A percentile compares a stretch with the other conserved stretches of the same genome.
phyloP scores from a whole-genome alignment of 2,329 filamentous ascomycete genomes.

The Aspergillus sp. region DNA sequence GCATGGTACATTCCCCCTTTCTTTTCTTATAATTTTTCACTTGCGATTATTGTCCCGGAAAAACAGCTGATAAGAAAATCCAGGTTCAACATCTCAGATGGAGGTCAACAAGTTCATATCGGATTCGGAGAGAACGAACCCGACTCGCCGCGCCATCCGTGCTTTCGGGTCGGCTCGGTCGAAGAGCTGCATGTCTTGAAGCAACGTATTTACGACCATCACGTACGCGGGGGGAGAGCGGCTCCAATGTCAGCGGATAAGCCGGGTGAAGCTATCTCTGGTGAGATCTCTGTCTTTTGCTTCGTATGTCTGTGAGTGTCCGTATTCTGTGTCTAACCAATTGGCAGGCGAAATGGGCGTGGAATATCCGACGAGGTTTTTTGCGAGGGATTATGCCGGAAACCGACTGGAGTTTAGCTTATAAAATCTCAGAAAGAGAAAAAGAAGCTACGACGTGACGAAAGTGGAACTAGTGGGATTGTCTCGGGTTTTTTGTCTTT shows the following conservation, averaged over 20 bases:
- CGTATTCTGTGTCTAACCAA: constrained; percentile 11
- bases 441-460: background rate
- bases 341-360: constrained; percentile 52
- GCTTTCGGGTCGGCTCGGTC: constrained; percentile 53
- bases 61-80: background rate
- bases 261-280: constrained; percentile 51
- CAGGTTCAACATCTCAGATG: constrained; percentile 56
- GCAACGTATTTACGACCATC: constrained; percentile 53
- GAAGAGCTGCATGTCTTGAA: constrained; percentile 52
- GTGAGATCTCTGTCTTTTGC: constrained; percentile 23
- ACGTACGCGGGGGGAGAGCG: constrained; percentile 46
- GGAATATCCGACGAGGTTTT: constrained; percentile 63
- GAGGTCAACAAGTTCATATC: constrained; percentile 59
- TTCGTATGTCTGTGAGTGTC: background rate
- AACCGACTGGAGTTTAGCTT: constrained; percentile 56
- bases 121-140: constrained; percentile 46
- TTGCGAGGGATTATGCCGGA: constrained; percentile 59
- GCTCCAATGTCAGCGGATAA: constrained; percentile 57
- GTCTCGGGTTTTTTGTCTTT: background rate
- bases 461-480: background rate
- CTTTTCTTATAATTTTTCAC: background rate
- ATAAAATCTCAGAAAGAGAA: constrained; percentile 19
- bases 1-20: constrained; percentile 49
- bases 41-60: background rate
- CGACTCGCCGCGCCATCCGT: constrained; percentile 54